phyloP scores from a whole-genome alignment of 371 early-diverging fungal genomes.

The Syncephalastrum monosporum region DNA sequence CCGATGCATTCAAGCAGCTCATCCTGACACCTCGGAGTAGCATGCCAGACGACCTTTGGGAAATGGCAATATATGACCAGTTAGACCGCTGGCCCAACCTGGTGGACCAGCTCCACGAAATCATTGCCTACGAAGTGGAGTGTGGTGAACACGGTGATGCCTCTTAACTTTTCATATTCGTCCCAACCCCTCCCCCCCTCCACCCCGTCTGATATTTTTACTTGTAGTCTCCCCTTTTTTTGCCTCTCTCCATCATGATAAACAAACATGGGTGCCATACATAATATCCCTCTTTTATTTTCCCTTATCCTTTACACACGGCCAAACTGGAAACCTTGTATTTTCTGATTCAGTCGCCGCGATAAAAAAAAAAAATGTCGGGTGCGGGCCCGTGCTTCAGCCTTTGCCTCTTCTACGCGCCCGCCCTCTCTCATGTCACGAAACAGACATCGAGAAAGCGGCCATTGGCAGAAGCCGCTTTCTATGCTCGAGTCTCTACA shows the following conservation, averaged over 20 bases:
- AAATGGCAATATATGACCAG: slow-evolving; percentile 36
- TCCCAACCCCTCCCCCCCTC: not conserved
- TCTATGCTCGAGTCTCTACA: slow-evolving; percentile 4
- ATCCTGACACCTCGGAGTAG: slow-evolving; percentile 19
- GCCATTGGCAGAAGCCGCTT: slow-evolving; percentile 9
- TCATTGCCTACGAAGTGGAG: slow-evolving; percentile 55
- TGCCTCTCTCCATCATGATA: not conserved
- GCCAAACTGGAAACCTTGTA: slow-evolving; percentile 3
- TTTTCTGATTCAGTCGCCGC: no score
- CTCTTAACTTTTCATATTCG: not conserved
- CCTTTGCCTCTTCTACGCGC: no score
- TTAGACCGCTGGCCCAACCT: slow-evolving; percentile 44
- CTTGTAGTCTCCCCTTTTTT: not conserved
- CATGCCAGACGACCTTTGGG: slow-evolving; percentile 46
- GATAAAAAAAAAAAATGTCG: no score
- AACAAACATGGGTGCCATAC: not conserved
- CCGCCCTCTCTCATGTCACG: no score
- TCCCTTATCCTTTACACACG: not conserved
- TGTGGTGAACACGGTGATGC: slow-evolving; percentile 24
- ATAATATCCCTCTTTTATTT: not conserved
- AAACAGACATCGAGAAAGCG: no score
- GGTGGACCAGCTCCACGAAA: slow-evolving; percentile 56
- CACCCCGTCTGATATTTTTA: not conserved
- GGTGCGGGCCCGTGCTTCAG: no score
- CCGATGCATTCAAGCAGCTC: slow-evolving; percentile 15